These are phyloP conservation scores for Dendrobium officinale DNA, from an alignment of 106 monocot genomes.

Conservation along the genomic window DNA sequence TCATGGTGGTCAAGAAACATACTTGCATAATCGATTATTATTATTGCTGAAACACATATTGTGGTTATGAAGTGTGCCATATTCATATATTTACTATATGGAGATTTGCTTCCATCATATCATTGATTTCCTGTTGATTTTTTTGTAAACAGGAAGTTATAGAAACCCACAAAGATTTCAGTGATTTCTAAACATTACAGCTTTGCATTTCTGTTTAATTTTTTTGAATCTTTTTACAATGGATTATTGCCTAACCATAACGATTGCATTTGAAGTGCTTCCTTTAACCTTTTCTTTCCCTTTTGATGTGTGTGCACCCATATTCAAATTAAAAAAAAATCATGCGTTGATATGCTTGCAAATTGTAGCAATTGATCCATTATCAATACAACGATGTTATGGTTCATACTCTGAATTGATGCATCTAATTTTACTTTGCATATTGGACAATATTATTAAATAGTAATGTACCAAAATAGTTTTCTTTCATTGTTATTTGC, in stretches of 20 bases:
- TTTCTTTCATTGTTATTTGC: neutral
- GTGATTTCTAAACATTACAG: neutral
- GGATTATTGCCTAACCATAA: neutral
- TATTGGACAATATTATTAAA: neutral
- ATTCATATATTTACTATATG: neutral
- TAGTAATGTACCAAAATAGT: neutral
- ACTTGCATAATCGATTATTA: neutral
- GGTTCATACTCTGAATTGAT: neutral
- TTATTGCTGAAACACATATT: neutral
- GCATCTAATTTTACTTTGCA: neutral
- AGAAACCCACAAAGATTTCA: neutral
- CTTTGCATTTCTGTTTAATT: neutral
- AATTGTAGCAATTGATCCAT: neutral
- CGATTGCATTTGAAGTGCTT: neutral
- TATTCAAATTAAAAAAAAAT: neutral
- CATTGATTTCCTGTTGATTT: neutral
- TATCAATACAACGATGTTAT: neutral
- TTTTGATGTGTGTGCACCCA: neutral
- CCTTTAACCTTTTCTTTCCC: neutral
- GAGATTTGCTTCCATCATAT: neutral
- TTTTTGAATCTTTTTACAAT: neutral
- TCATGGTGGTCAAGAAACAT: neutral
- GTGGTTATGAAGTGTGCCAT: neutral
- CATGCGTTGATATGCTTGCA: neutral
- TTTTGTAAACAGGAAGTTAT: neutral